These are phyloP conservation scores for Saccharomyces eubayanus DNA, from an alignment of 805 yeast species.

Conservation along the genomic window DNA sequence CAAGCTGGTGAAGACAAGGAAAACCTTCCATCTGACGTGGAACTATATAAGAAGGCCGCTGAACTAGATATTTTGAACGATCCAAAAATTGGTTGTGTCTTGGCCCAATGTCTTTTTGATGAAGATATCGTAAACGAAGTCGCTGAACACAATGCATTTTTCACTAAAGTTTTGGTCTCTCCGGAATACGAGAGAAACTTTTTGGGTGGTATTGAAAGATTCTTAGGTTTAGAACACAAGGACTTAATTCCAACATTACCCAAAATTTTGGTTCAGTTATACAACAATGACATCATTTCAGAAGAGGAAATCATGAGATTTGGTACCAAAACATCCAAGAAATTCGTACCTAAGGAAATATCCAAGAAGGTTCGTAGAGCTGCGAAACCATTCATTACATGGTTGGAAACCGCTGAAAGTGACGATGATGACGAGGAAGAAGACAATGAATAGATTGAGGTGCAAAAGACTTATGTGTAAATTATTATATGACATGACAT, in stretches of 20 bases:
- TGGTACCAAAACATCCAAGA: conserved; percentile 86
- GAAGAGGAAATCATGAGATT: conserved; percentile 77
- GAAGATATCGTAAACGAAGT: conserved; percentile 68
- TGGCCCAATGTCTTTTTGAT: conserved; percentile 83
- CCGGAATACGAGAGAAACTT: conserved; percentile 76
- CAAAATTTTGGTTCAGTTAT: conserved; percentile 69
- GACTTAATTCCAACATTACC: conserved; percentile 66
- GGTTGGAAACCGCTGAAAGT: conserved; percentile 92
- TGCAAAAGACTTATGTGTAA: background rate
- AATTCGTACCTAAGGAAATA: conserved; percentile 84
- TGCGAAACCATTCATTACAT: conserved; percentile 88
- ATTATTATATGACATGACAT: background rate
- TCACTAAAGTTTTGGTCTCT: conserved; percentile 58
- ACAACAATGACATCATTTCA: conserved; percentile 73
- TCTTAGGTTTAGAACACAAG: conserved; percentile 74
- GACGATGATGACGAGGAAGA: conserved; percentile 60
- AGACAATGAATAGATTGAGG: conserved; percentile 17
- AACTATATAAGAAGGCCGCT: conserved; percentile 80
- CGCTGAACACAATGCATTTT: conserved; percentile 69
- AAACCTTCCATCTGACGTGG: conserved; percentile 73
- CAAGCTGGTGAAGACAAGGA: conserved; percentile 44
- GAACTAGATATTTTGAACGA: conserved; percentile 67
- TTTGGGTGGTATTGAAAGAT: conserved; percentile 92
- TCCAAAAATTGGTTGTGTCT: conserved; percentile 76
- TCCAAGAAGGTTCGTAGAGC: conserved; percentile 93